Percentiles rank a stretch among this genome's conserved stretches.
These are phyloP conservation scores for Candida berthetii DNA, from an alignment of 805 yeast genomes.

Conservation along the genomic window DNA sequence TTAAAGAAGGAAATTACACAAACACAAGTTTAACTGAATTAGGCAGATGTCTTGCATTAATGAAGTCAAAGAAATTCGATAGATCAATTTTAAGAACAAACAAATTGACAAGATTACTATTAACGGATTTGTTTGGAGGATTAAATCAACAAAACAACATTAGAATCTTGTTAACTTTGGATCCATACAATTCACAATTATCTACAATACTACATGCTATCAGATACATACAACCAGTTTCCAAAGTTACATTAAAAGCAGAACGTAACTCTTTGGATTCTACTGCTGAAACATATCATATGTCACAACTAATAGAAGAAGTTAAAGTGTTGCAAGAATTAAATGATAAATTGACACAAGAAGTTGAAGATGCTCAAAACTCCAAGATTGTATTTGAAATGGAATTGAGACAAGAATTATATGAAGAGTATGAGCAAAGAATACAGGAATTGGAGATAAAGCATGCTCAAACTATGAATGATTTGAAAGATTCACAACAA, in stretches of 20 bases:
- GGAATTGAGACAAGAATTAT: slow-evolving; percentile 22
- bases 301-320: slow-evolving; percentile 11
- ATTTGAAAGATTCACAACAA: slow-evolving; percentile 22
- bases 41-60: slow-evolving; percentile 40
- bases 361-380: slow-evolving; percentile 16
- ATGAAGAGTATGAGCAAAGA: slow-evolving; percentile 25
- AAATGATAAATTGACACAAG: slow-evolving; percentile 14
- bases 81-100: slow-evolving; percentile 39
- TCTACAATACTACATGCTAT: slow-evolving; percentile 17
- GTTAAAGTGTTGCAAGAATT: slow-evolving; percentile 10
- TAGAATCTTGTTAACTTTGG: slow-evolving; percentile 18
- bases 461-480: slow-evolving; percentile 25
- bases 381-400: slow-evolving; percentile 17
- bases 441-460: slow-evolving; percentile 29
- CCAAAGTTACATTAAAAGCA: slow-evolving; percentile 14
- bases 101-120: slow-evolving; percentile 41
- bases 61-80: slow-evolving; percentile 30
- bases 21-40: slow-evolving; percentile 43
- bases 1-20: slow-evolving; percentile 41
- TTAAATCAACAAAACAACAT: slow-evolving; percentile 12
- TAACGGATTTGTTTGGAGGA: slow-evolving; percentile 31
- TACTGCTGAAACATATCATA: slow-evolving; percentile 4
- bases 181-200: slow-evolving; percentile 16
- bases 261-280: slow-evolving; percentile 15
- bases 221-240: slow-evolving; percentile 21